phyloP scores from a whole-genome alignment of 2,329 filamentous ascomycete species.

The Bipolaris oryzae region DNA sequence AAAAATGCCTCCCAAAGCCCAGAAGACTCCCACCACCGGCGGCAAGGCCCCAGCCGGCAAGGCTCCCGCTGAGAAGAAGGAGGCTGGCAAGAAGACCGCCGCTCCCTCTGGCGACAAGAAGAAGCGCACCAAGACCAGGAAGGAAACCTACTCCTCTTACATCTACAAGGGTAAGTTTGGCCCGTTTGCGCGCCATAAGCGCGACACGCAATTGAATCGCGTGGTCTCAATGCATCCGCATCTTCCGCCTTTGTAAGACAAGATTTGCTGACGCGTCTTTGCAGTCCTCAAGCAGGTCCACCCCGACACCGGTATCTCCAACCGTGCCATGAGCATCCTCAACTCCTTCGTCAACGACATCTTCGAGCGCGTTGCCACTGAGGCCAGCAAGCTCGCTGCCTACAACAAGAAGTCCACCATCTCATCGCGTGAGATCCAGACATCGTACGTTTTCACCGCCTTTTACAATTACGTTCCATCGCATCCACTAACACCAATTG shows the following conservation, averaged over 20 bases:
- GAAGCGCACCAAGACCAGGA: constrained; percentile 99
- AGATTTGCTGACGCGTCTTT: constrained; percentile 46
- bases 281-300: constrained; percentile 99
- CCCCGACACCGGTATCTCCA: constrained; percentile 99
- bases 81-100: constrained; percentile 98
- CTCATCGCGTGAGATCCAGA: constrained; percentile 99
- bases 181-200: constrained; percentile 18
- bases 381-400: constrained; percentile 97
- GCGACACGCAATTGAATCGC: constrained; percentile 2
- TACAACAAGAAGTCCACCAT: constrained; percentile 99
- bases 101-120: constrained; percentile 97
- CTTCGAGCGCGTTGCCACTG: constrained; percentile 98
- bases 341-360: constrained; percentile 99
- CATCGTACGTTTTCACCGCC: constrained; percentile 66
- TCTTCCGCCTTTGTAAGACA: constrained; percentile 2
- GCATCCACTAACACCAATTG: constrained; percentile 32
- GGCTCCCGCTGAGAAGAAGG: constrained; percentile 96
- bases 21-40: constrained; percentile 95
- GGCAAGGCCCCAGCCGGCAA: constrained; percentile 87
- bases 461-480: not conserved
- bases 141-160: constrained; percentile 99
- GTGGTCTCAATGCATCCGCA: not conserved
- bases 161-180: constrained; percentile 93
- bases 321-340: constrained; percentile 99
- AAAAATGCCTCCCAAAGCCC: constrained; percentile 96